These are phyloP conservation scores for Sporothrix brunneoviolacea DNA, from an alignment of 2,329 filamentous ascomycete genomes.

Conservation along the genomic window DNA sequence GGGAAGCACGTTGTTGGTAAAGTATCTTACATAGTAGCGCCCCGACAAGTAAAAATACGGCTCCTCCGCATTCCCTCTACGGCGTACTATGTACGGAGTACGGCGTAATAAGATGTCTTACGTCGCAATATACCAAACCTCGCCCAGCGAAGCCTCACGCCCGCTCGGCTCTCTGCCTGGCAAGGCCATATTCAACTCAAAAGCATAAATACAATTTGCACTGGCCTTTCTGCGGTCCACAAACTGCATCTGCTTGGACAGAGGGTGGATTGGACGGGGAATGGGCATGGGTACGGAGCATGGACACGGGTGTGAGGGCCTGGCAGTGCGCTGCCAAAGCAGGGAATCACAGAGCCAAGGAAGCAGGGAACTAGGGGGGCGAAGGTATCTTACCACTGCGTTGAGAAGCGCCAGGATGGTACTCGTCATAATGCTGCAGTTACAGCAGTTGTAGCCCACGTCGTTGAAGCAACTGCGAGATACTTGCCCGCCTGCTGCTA, in stretches of 20 bases:
- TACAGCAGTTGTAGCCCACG: not conserved
- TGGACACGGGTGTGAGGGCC: too few species aligned
- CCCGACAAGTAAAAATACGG: too few species aligned
- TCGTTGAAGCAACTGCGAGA: not conserved
- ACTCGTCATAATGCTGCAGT: not conserved
- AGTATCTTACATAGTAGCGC: not conserved
- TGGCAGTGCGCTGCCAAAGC: slow-evolving; percentile 3
- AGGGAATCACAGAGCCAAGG: slow-evolving; percentile 4
- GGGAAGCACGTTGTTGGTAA: slow-evolving; percentile 1
- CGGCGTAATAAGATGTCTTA: too few species aligned
- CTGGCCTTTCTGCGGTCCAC: slow-evolving; percentile 6
- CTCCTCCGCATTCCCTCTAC: too few species aligned
- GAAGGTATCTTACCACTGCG: too few species aligned
- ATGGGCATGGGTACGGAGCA: not conserved
- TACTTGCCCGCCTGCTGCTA: too few species aligned
- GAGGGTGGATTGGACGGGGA: not conserved
- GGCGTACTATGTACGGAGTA: too few species aligned
- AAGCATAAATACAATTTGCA: too few species aligned
- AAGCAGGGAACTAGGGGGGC: not conserved
- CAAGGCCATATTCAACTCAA: not conserved
- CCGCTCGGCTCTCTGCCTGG: too few species aligned
- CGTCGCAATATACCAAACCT: too few species aligned
- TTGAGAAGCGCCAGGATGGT: too few species aligned
- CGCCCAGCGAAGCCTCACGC: too few species aligned
- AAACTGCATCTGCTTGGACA: not conserved